Base-by-base conservation (phyloP, 2,329 filamentous ascomycete genomes). In the Drechslera avenae region DNA sequence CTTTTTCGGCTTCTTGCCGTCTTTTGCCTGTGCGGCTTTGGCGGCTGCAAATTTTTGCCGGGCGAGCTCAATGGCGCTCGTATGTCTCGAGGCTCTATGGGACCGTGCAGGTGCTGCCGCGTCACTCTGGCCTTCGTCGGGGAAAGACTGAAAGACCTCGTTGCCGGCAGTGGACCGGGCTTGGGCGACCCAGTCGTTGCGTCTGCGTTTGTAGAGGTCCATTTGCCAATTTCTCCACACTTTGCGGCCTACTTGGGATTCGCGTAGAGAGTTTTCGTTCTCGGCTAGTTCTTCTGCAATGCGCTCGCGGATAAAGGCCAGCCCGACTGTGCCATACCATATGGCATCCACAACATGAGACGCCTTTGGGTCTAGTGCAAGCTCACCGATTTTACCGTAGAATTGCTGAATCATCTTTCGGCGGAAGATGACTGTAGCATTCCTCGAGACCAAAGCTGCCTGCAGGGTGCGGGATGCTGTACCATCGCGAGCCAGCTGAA, bases 201-300 rank as follows among this genome's bases (percentile, higher is more conserved):
- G 76, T 44, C 80, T 76, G 21, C 85, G 77, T 66, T 86, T 87
- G 72, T 86, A 90, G 5, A 87, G 72, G 71, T 90, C 87, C 82
- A 90, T 86, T 30, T 79, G 81, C 87, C 87, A 90, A 64, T 89
- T 90, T 57, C 84, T 80, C 86, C 86, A 89, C 9, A 90, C 86
- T 3, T 84, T 85, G 28, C 86, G 77, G 2, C 87, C 87, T 17
- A 84, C 79, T 30, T 81, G 82, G 1, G 82, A 86, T 50, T 88
- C 85, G n/a, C 86, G 80, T 14, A 90, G 71, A 1, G 74, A 63
- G n/a, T 76, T 70, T 66, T 89, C 87, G 48, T 83, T 79, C 46
- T 80, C 76, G 0, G 79, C 75, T 8, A 90, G 76, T 59, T 88
- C 83, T 57, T 84, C 79, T 2, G 86, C 86, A 52, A 90, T 81